Base-by-base conservation (phyloP, 75 land plant genomes). In the Cupressus sempervirens region DNA sequence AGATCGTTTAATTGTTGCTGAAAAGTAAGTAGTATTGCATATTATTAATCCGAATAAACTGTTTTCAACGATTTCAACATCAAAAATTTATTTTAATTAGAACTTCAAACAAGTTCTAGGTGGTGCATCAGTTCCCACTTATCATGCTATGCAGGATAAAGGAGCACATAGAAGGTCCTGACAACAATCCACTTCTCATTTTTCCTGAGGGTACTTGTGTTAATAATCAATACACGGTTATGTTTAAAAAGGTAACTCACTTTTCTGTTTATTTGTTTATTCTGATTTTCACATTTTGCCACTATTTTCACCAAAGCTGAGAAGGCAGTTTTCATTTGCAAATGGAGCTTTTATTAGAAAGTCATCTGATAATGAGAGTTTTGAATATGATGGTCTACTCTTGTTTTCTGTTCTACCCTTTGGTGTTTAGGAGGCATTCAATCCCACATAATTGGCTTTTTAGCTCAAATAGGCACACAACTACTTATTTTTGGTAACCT, bases 181-280 rank as follows among this genome's bases (percentile, higher is more conserved):
- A 94, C 48, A 92, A 91, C 82, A 97, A 97, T 76, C 98, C 97
- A 70, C 96, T 97, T 68, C 91, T 97, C 32, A 96, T 97, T 83
- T 97, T 97, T 73, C 99, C 99, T n/a, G 99, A 97, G 88, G 99
- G 99, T 75, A 97, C 99, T 46, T 97, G 99, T 85, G 99, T 97
- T 41, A 97, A 97, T 87, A 97, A 97, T 87, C 91, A 94, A 48
- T 96, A 96, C 83, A 91, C 92, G 79, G 99, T 97, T 45, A 96
- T 96, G 99, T 97, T 97, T 80, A 97, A 97, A 89, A 97, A 97
- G 99, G 99, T 97, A 58, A 72, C 58, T 82, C 0, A 14, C 7
- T 35, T 84, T 26, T 10, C 45, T 4, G 29, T 53, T 18, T 23
- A 12, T 35, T 35, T 84, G n/a, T 35, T 30, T n/a, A 50, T 41